A percentile compares a stretch with the other conserved stretches of the same genome.
These are phyloP conservation scores for Bipolaris sorokiniana DNA, from an alignment of 2,329 filamentous ascomycete species.

Conservation along the genomic window DNA sequence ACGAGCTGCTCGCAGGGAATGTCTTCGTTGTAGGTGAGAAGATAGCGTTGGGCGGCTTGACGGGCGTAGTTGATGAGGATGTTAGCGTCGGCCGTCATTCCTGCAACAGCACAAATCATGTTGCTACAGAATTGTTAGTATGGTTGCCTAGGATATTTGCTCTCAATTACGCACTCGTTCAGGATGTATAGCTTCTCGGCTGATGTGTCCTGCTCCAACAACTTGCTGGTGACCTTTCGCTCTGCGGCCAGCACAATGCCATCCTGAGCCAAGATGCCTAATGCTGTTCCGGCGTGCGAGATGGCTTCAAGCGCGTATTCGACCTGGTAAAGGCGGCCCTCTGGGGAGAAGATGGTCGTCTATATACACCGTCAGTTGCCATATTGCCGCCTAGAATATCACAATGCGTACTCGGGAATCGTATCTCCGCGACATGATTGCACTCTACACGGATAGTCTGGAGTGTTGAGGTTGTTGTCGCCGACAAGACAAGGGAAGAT, in stretches of 20 bases:
- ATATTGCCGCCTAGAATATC: constrained; percentile 8
- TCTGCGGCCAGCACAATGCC: constrained; percentile 97
- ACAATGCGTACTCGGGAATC: constrained; percentile 81
- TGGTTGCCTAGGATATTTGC: background rate
- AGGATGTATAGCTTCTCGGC: constrained; percentile 99
- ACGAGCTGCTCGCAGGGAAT: constrained; percentile 99
- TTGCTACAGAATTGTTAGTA: constrained; percentile 66
- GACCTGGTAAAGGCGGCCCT: constrained; percentile 97
- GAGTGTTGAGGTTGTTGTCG: constrained; percentile 10
- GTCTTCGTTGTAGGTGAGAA: constrained; percentile 99
- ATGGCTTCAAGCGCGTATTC: constrained; percentile 99
- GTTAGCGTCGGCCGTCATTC: constrained; percentile 99
- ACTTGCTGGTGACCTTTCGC: constrained; percentile 98
- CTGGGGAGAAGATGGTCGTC: constrained; percentile 99
- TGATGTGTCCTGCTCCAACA: constrained; percentile 98
- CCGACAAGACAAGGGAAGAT: constrained; percentile 21
- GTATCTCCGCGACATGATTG: constrained; percentile 90
- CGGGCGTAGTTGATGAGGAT: constrained; percentile 99
- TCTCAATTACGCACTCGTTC: constrained; percentile 76
- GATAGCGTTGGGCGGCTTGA: constrained; percentile 94
- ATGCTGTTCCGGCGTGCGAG: constrained; percentile 94
- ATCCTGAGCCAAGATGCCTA: constrained; percentile 96
- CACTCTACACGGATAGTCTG: constrained; percentile 13
- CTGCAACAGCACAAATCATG: constrained; percentile 99
- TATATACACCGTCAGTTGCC: constrained; percentile 51